phyloP scores from a whole-genome alignment of 176 grass and related monocot genomes.

The Microstegium vimineum region DNA sequence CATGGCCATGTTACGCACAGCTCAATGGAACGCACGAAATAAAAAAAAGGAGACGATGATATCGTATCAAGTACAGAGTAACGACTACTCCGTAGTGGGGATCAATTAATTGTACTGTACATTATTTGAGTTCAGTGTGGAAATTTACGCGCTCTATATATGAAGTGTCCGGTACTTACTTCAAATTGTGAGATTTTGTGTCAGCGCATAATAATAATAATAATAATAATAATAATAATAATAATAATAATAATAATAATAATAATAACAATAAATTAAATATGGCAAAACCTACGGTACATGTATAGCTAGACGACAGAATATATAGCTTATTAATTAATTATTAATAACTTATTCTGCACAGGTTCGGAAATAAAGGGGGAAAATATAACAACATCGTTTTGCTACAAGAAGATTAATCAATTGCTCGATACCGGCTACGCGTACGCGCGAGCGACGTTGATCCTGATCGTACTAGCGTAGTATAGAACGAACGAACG shows the following conservation, averaged over 20 bases:
- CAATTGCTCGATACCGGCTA: not conserved
- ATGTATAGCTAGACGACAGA: not conserved
- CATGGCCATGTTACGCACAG: not conserved
- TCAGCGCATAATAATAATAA: not conserved
- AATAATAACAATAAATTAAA: no score
- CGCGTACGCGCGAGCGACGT: not conserved
- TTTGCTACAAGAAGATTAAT: not conserved
- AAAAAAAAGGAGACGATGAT: not conserved
- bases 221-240: no score
- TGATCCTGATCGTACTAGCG: not conserved
- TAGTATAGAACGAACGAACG: no score
- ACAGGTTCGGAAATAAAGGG: not conserved
- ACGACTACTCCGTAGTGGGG: not conserved
- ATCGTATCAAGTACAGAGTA: not conserved
- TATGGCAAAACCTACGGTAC: not conserved
- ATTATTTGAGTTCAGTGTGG: not conserved
- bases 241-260: no score
- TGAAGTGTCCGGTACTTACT: no score
- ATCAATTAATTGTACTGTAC: not conserved
- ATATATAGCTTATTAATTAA: not conserved
- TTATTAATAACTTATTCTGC: constrained; percentile 53
- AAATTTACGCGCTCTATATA: not conserved
- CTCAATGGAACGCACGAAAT: not conserved
- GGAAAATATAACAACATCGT: not conserved
- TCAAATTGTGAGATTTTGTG: not conserved